A percentile compares a stretch with the other conserved stretches of the same genome.
Conservation (phyloP, 805 yeast species). For the Kodamaea hsintzibuensis region DNA sequence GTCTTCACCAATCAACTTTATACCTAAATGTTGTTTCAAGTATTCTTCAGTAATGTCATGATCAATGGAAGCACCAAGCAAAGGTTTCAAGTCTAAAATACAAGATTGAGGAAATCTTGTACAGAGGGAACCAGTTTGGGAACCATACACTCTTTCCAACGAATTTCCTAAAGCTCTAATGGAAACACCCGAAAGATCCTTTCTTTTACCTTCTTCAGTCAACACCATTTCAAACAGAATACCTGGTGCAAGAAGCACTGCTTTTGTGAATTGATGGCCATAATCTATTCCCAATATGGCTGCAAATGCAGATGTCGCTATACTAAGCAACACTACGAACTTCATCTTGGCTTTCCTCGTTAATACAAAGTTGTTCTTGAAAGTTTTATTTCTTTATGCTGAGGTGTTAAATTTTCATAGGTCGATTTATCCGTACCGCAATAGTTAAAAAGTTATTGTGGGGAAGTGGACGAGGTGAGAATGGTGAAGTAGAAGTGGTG, state of each 20-base stretch:
- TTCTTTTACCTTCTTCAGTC: slow-evolving; percentile 89
- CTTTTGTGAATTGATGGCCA: slow-evolving; percentile 86
- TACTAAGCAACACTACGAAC: slow-evolving; percentile 2
- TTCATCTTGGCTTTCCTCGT: slow-evolving; percentile 1
- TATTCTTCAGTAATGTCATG: slow-evolving; percentile 51
- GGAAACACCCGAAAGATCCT: slow-evolving; percentile 79
- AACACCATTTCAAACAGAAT: slow-evolving; percentile 84
- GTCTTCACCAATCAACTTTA: slow-evolving; percentile 41
- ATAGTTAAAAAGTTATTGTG: neutral
- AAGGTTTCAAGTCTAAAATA: slow-evolving; percentile 62
- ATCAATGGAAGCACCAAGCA: slow-evolving; percentile 64
- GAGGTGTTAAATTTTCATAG: slow-evolving; percentile 4
- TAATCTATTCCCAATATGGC: slow-evolving; percentile 87
- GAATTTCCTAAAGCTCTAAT: slow-evolving; percentile 43
- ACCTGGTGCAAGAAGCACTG: slow-evolving; percentile 87
- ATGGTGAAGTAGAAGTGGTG: neutral
- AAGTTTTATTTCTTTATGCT: neutral
- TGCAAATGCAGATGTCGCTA: slow-evolving; percentile 26
- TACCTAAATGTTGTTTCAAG: slow-evolving; percentile 59
- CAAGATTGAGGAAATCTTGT: slow-evolving; percentile 75
- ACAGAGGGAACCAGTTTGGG: slow-evolving; percentile 67
- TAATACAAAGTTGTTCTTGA: neutral
- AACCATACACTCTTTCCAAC: slow-evolving; percentile 75
- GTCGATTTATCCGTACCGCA: neutral
- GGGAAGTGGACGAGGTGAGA: neutral